phyloP scores from a whole-genome alignment of 2,329 filamentous ascomycete species.

The Cephalotrichum gorgonifer region DNA sequence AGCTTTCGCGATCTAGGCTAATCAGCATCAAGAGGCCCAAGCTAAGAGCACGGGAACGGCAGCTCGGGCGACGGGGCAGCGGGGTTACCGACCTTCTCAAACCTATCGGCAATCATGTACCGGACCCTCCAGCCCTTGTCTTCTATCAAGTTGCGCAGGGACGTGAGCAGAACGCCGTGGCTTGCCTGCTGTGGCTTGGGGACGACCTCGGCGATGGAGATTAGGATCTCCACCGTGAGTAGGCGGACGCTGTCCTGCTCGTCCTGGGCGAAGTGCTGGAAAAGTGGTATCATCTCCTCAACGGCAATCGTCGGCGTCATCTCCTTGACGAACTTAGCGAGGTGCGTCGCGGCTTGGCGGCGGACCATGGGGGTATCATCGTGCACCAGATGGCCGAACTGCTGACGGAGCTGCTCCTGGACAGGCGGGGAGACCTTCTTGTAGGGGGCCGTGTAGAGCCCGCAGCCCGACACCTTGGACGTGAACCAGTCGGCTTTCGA shows the following conservation, averaged over 20 bases:
- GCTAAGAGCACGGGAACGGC: not conserved
- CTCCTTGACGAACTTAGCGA: constrained; percentile 95
- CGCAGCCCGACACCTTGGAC: constrained; percentile 95
- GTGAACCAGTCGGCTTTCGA: constrained; percentile 99
- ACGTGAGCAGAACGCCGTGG: constrained; percentile 84
- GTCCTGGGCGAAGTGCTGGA: constrained; percentile 91
- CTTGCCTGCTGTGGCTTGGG: constrained; percentile 97
- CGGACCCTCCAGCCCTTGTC: constrained; percentile 99
- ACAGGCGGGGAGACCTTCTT: constrained; percentile 78
- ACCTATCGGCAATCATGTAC: constrained; percentile 98
- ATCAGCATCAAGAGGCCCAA: not conserved
- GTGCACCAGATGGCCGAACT: constrained; percentile 87
- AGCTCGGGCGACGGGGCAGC: too few species aligned
- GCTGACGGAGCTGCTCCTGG: constrained; percentile 83
- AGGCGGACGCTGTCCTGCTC: constrained; percentile 96
- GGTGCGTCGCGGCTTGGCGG: constrained; percentile 89
- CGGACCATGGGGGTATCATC: constrained; percentile 99
- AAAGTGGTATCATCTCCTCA: constrained; percentile 97
- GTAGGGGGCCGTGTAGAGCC: constrained; percentile 89
- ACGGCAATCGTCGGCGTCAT: constrained; percentile 88
- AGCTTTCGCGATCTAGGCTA: constrained; percentile 78
- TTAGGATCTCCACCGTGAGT: constrained; percentile 91
- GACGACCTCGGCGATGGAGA: constrained; percentile 91
- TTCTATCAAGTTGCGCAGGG: constrained; percentile 86
- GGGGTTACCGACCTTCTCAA: constrained; percentile 66